Evolutionary conservation across 441 rosid species (phyloP), one percentile per base, ranked within the genome.

Genomic region (Monsonia emarginata): DNA sequence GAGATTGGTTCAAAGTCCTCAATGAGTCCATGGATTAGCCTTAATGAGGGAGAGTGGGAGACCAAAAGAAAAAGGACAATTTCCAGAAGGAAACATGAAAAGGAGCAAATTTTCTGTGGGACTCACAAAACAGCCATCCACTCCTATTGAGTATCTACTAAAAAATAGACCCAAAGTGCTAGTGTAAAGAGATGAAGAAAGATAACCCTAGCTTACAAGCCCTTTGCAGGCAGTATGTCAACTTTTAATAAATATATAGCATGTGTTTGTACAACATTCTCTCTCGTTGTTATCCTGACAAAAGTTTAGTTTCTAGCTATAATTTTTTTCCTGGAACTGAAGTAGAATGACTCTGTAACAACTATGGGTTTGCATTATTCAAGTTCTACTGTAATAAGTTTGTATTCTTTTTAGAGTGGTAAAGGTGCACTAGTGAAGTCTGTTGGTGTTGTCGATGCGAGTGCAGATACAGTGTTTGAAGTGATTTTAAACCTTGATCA

Each of bases 351-450:
- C 64, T 56, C 19, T 57, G 5, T 31, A 0, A 59, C 11, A 54
- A 56, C 18, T 61, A 10, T n/a, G n/a, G n/a, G 69, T 60, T 11
- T 46, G 67, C 60, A 30, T 50, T 58, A 69, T 63, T 67, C 44
- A 44, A 14, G 24, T 31, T 48, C 46, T 30, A 19, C 14, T 21
- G 48, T 76, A 64, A 30, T 59, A 9, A 42, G 27, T 72, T 74
- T 79, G 64, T 78, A 26, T 65, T 40, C 31, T 67, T 65, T 79
- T 69, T 75, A 95, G 99, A 81, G 73, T 79, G 84, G 84, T 65
- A 88, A 86, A 83, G 95, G 95, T 73, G 82, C 71, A 74, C 92
- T 95, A 68, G 96, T 95, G 73, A 91, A 89, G 80, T 88, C 99
- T 67, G 95, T 91, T 75, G 90, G 83, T 63, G 95, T 88, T 57